A percentile compares a stretch with the other conserved stretches of the same genome.
phyloP scores from a whole-genome alignment of 495 filamentous ascomycete species.

The Hypoxylon trugodes region DNA sequence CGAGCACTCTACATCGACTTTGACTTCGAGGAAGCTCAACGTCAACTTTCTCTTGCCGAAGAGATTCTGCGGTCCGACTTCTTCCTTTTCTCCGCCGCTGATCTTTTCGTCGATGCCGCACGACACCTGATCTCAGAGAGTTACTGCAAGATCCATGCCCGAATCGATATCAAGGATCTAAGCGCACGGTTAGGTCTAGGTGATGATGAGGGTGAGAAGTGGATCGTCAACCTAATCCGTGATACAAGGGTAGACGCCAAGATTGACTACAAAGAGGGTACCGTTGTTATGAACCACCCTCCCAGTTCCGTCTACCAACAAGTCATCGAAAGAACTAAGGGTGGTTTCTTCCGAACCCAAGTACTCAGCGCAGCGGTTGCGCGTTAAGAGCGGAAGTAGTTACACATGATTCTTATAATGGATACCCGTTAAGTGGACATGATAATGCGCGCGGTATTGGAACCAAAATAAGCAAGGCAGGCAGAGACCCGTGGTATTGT shows the following conservation, averaged over 20 bases:
- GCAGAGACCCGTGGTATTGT: constrained; percentile 12
- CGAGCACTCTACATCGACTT: constrained; percentile 97
- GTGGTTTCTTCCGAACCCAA: constrained; percentile 89
- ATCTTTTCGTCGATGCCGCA: constrained; percentile 92
- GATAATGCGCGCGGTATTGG: constrained; percentile 20
- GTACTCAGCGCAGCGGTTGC: constrained; percentile 69
- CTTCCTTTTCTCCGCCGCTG: constrained; percentile 86
- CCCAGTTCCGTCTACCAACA: constrained; percentile 98
- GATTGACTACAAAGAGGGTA: constrained; percentile 98
- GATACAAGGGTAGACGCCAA: constrained; percentile 98
- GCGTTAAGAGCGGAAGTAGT: constrained; percentile 13
- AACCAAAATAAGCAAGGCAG: constrained; percentile 9
- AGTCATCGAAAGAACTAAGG: constrained; percentile 96
- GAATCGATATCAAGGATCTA: constrained; percentile 97
- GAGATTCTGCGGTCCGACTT: constrained; percentile 92
- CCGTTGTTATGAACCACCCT: constrained; percentile 99
- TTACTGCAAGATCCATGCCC: constrained; percentile 99
- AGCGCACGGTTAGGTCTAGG: constrained; percentile 87
- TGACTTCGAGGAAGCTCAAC: constrained; percentile 97
- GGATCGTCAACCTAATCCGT: constrained; percentile 99
- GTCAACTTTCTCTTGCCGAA: constrained; percentile 88
- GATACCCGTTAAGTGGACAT: constrained; percentile 39
- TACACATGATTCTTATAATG: constrained; percentile 11
- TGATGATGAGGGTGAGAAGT: constrained; percentile 97
- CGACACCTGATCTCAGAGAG: constrained; percentile 95